Conservation (phyloP, 306 rosid genomes). For the Sicyos edulis region DNA sequence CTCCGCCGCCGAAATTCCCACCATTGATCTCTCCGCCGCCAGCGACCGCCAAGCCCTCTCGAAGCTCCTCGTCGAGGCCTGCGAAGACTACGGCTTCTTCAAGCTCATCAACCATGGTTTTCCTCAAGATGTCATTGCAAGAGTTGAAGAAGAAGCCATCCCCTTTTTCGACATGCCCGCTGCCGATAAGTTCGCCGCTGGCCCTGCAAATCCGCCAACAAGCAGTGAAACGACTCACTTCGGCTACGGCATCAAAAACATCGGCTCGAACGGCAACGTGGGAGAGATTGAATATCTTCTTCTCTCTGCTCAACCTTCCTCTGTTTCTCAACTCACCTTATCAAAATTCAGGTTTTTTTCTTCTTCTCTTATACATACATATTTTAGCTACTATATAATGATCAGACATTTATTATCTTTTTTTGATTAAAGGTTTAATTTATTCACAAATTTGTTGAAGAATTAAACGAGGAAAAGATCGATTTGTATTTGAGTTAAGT, state of each 20-base stretch:
- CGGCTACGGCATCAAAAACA: neutral
- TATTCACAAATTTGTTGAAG: too few relatives aligned
- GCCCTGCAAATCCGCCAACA: neutral
- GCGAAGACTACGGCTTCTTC: slow-evolving; percentile 10
- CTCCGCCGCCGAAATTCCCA: neutral
- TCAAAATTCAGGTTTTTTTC: slow-evolving; percentile 8
- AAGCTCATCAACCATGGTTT: slow-evolving; percentile 15
- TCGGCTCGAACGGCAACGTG: neutral
- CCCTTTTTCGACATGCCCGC: neutral
- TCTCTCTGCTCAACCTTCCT: neutral
- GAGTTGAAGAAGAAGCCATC: neutral
- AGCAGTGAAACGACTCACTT: neutral
- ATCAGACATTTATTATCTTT: too few relatives aligned
- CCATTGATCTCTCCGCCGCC: neutral
- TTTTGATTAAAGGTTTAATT: too few relatives aligned
- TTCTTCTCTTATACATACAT: neutral
- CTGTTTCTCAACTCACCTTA: neutral
- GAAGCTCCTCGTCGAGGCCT: neutral
- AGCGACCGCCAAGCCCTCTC: neutral
- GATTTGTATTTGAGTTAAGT: too few relatives aligned
- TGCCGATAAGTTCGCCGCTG: neutral
- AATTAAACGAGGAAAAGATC: too few relatives aligned
- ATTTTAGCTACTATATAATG: too few relatives aligned
- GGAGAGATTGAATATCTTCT: slow-evolving; percentile 14
- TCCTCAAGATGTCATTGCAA: neutral